Evolutionary conservation across 2,329 filamentous ascomycete genomes (phyloP), one percentile per base, ranked within the genome.

Genomic region (Pleomassaria siparia): DNA sequence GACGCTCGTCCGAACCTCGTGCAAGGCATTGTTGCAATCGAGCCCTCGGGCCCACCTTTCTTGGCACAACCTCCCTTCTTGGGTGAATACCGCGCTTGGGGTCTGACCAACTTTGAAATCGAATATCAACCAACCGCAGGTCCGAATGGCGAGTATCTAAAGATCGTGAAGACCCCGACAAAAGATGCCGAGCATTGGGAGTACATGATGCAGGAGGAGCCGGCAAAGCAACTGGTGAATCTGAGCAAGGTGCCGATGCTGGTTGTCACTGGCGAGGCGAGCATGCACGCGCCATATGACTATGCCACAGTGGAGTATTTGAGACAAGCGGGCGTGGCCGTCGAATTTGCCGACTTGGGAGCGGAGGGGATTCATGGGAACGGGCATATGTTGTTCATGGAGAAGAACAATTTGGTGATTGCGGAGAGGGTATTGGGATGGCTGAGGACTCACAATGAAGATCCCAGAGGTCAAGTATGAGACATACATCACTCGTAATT

Each of bases 341-440:
- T 63, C 0, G 53, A 63, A 26, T 58, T 53, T 47, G 26, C 55
- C 15, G 54, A 68, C 15, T 40, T 70, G 2, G 77, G 79, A 21
- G 70, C 84, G 62, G 75, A 76, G 30, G 89, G 92, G 50, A 74
- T 94, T 47, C 75, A 86, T 54, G 75, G 78, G 50, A 91, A 70
- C 40, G 63, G 57, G 9, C 64, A 69, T 24, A 59, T 70, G 53
- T 50, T 64, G 11, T 68, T 67, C 33, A 63, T 69, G 64, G 63
- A 68, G 49, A 62, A 54, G 52, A 69, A 69, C 13, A 68, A 59
- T 26, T 5, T 58, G 1, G 51, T 58, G 9, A 62, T 63, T 35
- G 60, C 58, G 7, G 39, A 41, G 13, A 41, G 24, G 15, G 25
- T 41, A 5, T 15, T 32, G 5, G 16, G 20, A 3, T 44, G 30